Percentiles rank a stretch among this genome's conserved stretches.
Evolutionary conservation across 2,329 filamentous ascomycete species (phyloP).

Genomic region (Daldinia sp.): DNA sequence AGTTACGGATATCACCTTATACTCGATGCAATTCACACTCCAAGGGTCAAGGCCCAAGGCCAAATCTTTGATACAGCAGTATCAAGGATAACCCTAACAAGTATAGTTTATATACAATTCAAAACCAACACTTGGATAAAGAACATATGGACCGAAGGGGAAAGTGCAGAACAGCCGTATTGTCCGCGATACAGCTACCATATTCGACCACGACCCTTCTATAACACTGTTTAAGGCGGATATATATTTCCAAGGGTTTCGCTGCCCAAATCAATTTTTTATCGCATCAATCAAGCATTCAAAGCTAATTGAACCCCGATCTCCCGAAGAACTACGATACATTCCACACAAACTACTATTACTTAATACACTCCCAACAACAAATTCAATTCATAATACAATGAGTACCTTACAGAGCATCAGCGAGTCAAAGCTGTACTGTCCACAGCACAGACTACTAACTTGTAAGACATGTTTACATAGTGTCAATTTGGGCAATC

Average conservation of each 20-base stretch:
- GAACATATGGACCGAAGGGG: not conserved
- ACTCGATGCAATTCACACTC: not conserved
- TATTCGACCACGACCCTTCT: not conserved
- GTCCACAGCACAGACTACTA: slow-evolving; percentile 9
- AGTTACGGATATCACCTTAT: not conserved
- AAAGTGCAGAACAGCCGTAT: not conserved
- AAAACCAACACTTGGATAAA: not conserved
- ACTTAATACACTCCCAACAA: not conserved
- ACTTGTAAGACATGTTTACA: slow-evolving; percentile 32
- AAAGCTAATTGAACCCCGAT: not conserved
- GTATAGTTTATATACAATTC: not conserved
- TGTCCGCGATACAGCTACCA: not conserved
- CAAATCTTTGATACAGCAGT: not conserved
- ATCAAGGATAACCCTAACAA: not conserved
- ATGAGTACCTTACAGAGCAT: not conserved
- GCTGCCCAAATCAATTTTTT: not conserved
- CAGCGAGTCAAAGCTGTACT: not conserved
- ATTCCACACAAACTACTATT: not conserved
- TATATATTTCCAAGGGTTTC: not conserved
- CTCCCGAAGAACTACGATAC: not conserved
- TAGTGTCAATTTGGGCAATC: slow-evolving; percentile 16
- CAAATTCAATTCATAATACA: not conserved
- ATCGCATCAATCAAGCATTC: not conserved
- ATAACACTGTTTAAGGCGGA: not conserved
- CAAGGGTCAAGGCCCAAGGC: not conserved